These are phyloP conservation scores for Mycena citricolor DNA, from an alignment of 1,284 basidiomycete species.

Conservation along the genomic window DNA sequence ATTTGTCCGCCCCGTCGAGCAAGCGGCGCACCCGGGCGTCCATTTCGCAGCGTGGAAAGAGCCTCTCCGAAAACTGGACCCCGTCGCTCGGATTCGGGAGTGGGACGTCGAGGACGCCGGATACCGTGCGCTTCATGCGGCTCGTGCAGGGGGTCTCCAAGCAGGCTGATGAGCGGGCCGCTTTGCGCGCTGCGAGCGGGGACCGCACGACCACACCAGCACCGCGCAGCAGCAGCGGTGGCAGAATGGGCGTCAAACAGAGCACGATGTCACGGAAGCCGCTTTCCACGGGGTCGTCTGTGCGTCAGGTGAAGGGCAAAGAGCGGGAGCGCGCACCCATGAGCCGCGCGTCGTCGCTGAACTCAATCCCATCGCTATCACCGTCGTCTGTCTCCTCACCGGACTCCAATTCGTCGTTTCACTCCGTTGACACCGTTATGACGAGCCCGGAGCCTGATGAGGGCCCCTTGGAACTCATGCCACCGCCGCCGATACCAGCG, in stretches of 20 bases:
- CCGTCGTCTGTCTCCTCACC: background rate
- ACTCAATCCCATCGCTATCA: background rate
- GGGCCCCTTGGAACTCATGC: conserved; percentile 10
- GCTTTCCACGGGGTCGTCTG: background rate
- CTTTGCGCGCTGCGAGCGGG: background rate
- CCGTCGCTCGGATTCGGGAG: no score
- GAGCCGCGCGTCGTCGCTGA: background rate
- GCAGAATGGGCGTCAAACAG: conserved; percentile 11
- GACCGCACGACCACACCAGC: no score
- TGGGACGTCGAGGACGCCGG: background rate
- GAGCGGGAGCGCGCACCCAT: conserved; percentile 3
- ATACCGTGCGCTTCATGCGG: conserved; percentile 3
- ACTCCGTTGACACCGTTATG: conserved; percentile 11
- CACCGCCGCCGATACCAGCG: conserved; percentile 21
- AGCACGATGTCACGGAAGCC: conserved; percentile 4
- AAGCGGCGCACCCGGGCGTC: no score
- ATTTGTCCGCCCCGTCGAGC: no score
- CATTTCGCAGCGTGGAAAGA: no score
- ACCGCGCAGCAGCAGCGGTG: no score
- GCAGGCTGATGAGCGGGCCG: conserved; percentile 16
- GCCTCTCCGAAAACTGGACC: background rate
- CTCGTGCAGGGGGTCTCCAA: conserved; percentile 12
- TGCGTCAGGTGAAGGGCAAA: conserved; percentile 6
- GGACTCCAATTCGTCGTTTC: background rate
- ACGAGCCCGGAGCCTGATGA: conserved; percentile 8